Percentiles rank a stretch among this genome's conserved stretches.
Conservation (phyloP, 2,329 filamentous ascomycete species). For the Paecilomyces sp. region DNA sequence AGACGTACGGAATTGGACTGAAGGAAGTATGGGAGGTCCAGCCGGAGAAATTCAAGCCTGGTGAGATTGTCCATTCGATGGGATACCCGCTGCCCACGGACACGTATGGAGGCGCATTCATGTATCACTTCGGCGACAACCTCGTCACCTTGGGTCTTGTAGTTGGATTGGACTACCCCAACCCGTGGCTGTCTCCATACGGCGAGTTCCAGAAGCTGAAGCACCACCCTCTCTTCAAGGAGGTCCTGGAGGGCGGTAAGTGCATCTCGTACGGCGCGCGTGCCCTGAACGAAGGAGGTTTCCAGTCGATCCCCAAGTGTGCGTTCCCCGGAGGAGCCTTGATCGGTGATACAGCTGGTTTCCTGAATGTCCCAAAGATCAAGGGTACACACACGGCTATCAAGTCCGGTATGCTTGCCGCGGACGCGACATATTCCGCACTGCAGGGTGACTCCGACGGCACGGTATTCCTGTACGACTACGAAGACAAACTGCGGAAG, state of each 20-base stretch:
- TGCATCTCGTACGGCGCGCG: constrained; percentile 95
- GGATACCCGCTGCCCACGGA: constrained; percentile 83
- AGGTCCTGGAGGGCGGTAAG: constrained; percentile 88
- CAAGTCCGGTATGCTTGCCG: constrained; percentile 94
- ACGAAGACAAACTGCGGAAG: constrained; percentile 79
- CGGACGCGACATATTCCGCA: constrained; percentile 79
- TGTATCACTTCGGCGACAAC: constrained; percentile 99
- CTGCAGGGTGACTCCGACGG: constrained; percentile 53
- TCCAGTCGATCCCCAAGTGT: constrained; percentile 95
- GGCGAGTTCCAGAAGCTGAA: constrained; percentile 98
- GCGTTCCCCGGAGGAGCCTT: constrained; percentile 93
- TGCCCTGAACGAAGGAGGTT: constrained; percentile 87
- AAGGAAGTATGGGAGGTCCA: constrained; percentile 98
- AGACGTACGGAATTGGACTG: constrained; percentile 89
- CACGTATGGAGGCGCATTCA: constrained; percentile 95
- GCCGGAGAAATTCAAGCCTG: constrained; percentile 84
- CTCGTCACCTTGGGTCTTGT: constrained; percentile 88
- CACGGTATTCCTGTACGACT: constrained; percentile 86
- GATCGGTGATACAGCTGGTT: constrained; percentile 92
- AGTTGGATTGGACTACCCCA: constrained; percentile 88
- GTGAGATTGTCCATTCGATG: constrained; percentile 80
- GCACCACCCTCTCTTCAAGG: constrained; percentile 83
- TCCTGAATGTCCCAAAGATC: constrained; percentile 96
- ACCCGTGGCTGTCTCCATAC: constrained; percentile 94
- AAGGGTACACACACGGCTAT: constrained; percentile 98